A percentile compares a stretch with the other conserved stretches of the same genome.
Evolutionary conservation across 129 eudicot genomes (phyloP).

Genomic region (Sambucus nigra): DNA sequence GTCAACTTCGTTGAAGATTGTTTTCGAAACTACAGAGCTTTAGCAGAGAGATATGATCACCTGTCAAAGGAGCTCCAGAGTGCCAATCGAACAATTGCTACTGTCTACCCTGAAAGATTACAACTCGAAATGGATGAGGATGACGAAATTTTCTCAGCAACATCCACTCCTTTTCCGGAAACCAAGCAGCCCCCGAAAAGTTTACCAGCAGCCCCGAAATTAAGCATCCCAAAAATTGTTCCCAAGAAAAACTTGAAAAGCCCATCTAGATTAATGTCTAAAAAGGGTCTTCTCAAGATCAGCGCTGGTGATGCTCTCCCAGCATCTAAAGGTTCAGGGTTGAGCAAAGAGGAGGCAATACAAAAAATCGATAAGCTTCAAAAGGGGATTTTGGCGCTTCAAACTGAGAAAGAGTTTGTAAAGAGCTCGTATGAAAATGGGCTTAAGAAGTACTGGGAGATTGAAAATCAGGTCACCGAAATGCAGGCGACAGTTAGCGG

Average conservation of each 20-base stretch:
- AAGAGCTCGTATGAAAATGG: slow-evolving; percentile 59
- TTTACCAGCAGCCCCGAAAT: slow-evolving; percentile 24
- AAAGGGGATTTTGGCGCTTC: slow-evolving; percentile 56
- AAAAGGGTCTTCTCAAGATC: slow-evolving; percentile 43
- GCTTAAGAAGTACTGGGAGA: slow-evolving; percentile 44
- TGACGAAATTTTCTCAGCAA: slow-evolving; percentile 17
- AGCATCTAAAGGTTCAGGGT: slow-evolving; percentile 31
- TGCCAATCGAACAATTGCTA: slow-evolving; percentile 56
- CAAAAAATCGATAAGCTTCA: slow-evolving; percentile 54
- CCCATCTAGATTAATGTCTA: slow-evolving; percentile 49
- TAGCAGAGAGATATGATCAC: slow-evolving; percentile 64
- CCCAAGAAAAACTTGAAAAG: slow-evolving; percentile 16
- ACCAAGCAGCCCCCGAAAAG: not conserved
- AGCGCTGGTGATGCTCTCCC: slow-evolving; percentile 16
- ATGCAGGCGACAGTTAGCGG: slow-evolving; percentile 43
- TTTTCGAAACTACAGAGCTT: slow-evolving; percentile 50
- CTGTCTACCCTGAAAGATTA: slow-evolving; percentile 56
- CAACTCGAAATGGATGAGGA: slow-evolving; percentile 46
- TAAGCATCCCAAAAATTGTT: slow-evolving; percentile 27
- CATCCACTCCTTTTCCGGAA: not conserved
- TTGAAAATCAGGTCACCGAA: slow-evolving; percentile 44
- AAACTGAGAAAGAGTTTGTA: slow-evolving; percentile 63
- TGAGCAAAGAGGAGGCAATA: slow-evolving; percentile 48
- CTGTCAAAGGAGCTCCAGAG: slow-evolving; percentile 56
- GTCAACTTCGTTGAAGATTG: slow-evolving; percentile 57